A percentile compares a stretch with the other conserved stretches of the same genome.
phyloP scores from a whole-genome alignment of 1,284 basidiomycete species.

The Polyporus tsugae region DNA sequence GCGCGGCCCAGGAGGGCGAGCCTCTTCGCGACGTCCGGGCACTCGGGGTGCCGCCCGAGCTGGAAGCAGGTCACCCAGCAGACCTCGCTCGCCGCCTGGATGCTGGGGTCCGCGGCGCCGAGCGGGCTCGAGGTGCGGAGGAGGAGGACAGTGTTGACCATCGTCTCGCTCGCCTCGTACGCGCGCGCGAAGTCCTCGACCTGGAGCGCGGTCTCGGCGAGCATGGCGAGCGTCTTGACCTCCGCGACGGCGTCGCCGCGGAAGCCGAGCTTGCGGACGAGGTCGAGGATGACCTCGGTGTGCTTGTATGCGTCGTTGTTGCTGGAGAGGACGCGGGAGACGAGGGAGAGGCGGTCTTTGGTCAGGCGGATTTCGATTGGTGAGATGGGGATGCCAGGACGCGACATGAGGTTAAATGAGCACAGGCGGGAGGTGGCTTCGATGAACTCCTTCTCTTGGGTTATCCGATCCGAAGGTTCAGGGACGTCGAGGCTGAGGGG shows the following conservation, averaged over 20 bases:
- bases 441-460: conserved; percentile 87
- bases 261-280: conserved; percentile 88
- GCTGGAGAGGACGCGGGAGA: conserved; percentile 83
- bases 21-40: conserved; percentile 71
- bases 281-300: conserved; percentile 87
- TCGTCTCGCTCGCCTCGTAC: conserved; percentile 73
- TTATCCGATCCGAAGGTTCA: conserved; percentile 65
- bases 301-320: conserved; percentile 90
- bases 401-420: conserved; percentile 82
- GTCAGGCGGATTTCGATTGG: conserved; percentile 92
- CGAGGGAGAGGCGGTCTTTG: conserved; percentile 83
- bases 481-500: conserved; percentile 78
- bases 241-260: conserved; percentile 73
- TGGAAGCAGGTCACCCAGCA: conserved; percentile 90
- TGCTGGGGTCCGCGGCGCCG: conserved; percentile 52
- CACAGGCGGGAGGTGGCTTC: conserved; percentile 91
- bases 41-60: conserved; percentile 83
- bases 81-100: conserved; percentile 75
- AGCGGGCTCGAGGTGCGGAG: conserved; percentile 49
- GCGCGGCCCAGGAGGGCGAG: conserved; percentile 82
- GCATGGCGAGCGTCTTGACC: conserved; percentile 87
- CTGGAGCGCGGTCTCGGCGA: conserved; percentile 84
- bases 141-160: conserved; percentile 70
- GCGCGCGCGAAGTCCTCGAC: conserved; percentile 81
- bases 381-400: conserved; percentile 78